A percentile compares a stretch with the other conserved stretches of the same genome.
These are phyloP conservation scores for Sphaerulina populicola DNA, from an alignment of 2,329 filamentous ascomycete genomes.

Conservation along the genomic window DNA sequence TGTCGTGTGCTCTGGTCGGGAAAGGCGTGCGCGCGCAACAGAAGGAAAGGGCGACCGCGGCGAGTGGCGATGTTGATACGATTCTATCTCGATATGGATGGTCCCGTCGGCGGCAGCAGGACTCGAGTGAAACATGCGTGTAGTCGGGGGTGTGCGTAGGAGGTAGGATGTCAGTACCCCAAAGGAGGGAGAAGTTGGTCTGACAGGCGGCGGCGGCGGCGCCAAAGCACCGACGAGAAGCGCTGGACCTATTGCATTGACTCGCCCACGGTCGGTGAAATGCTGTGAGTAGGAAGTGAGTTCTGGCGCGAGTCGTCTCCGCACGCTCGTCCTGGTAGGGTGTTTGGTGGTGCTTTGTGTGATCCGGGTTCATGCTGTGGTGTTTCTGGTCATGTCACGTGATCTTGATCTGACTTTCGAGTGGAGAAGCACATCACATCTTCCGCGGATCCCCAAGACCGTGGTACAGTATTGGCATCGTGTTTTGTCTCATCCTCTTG, in stretches of 20 bases:
- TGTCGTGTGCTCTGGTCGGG: background rate
- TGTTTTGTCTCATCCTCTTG: background rate
- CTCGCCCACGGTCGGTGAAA: background rate
- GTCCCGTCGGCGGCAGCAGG: background rate
- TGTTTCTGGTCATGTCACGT: background rate
- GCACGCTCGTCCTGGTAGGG: background rate
- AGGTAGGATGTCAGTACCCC: too few relatives aligned
- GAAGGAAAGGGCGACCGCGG: background rate
- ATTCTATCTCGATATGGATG: constrained; percentile 2
- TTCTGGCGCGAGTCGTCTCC: background rate
- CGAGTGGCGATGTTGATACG: background rate
- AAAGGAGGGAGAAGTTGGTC: constrained; percentile 6
- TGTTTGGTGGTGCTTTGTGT: background rate
- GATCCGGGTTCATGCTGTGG: background rate
- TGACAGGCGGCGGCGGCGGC: constrained; percentile 1
- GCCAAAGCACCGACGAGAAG: constrained; percentile 6
- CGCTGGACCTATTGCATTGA: constrained; percentile 8
- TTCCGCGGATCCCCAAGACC: background rate
- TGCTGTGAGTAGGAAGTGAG: background rate
- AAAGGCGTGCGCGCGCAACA: background rate
- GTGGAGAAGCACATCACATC: background rate
- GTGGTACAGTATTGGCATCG: background rate
- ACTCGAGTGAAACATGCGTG: background rate
- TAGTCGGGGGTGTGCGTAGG: constrained; percentile 3
- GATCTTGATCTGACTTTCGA: background rate